Conservation (phyloP, 2,329 filamentous ascomycete species). For the Myotisia sp. region DNA sequence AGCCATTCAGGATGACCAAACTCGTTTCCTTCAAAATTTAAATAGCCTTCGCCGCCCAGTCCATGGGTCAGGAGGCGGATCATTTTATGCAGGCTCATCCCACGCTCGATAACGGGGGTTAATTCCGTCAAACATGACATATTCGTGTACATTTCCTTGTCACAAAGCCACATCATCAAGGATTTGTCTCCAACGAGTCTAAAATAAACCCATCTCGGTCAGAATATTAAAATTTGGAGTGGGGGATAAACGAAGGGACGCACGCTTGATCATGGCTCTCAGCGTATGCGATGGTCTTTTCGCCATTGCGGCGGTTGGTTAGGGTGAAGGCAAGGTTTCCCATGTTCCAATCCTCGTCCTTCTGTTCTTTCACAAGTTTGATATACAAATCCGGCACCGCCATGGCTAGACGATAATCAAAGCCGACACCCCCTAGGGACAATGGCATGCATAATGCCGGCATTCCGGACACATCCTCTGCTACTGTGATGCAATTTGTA, state of each 20-base stretch:
- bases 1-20: constrained; percentile 99
- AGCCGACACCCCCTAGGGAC: constrained; percentile 78
- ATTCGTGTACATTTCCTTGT: constrained; percentile 93
- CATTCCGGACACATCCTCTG: constrained; percentile 97
- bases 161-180: constrained; percentile 94
- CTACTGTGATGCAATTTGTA: constrained; percentile 75
- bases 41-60: constrained; percentile 87
- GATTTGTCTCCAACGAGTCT: constrained; percentile 94
- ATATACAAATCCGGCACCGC: constrained; percentile 98
- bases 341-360: constrained; percentile 86
- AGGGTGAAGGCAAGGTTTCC: constrained; percentile 70
- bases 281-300: constrained; percentile 96
- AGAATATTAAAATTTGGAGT: background rate
- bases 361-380: constrained; percentile 89
- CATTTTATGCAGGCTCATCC: constrained; percentile 91
- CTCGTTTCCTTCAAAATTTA: constrained; percentile 98
- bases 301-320: constrained; percentile 82
- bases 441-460: constrained; percentile 83
- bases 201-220: constrained; percentile 14
- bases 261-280: constrained; percentile 97
- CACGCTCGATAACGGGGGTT: constrained; percentile 77
- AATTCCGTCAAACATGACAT: constrained; percentile 80
- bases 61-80: constrained; percentile 85
- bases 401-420: constrained; percentile 96
- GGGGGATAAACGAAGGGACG: constrained; percentile 28